Conservation (phyloP, 2,329 filamentous ascomycete genomes). For the Sclerotinia glacialis region DNA sequence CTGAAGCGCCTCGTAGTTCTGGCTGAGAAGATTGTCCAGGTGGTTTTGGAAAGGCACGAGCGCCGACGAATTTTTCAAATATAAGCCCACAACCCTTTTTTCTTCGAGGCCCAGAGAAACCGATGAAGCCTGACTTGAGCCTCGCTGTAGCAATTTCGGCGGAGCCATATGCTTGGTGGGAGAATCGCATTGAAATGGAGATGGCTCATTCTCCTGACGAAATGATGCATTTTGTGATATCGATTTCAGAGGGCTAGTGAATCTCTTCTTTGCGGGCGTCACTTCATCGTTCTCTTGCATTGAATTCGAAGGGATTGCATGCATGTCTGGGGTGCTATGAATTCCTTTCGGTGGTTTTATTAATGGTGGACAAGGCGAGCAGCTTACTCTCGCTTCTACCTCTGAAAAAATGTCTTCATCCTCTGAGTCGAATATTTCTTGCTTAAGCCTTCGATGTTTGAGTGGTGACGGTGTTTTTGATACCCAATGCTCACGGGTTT, state of each 20-base stretch:
- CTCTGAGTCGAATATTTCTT: conserved; percentile 37
- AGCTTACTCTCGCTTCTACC: conserved; percentile 25
- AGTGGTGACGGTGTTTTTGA: conserved; percentile 24
- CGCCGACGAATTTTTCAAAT: conserved; percentile 28
- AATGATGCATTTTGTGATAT: conserved; percentile 33
- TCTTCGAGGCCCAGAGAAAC: conserved; percentile 31
- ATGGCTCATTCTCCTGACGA: conserved; percentile 31
- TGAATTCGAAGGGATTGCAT: not conserved
- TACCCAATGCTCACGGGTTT: conserved; percentile 18
- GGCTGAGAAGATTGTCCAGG: conserved; percentile 26
- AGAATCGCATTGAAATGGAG: conserved; percentile 31
- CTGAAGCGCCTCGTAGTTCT: conserved; percentile 30
- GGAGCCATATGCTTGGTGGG: conserved; percentile 3
- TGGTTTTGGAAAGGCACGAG: conserved; percentile 30
- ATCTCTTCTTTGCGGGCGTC: conserved; percentile 24
- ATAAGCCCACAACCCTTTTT: conserved; percentile 32
- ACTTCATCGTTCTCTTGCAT: conserved; percentile 15
- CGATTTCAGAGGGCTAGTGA: conserved; percentile 33
- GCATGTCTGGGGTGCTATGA: conserved; percentile 6
- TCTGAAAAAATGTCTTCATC: conserved; percentile 35
- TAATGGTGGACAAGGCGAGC: conserved; percentile 24
- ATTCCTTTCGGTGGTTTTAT: conserved; percentile 27
- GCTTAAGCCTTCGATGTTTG: conserved; percentile 23
- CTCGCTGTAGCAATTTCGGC: conserved; percentile 19
- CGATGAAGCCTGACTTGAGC: conserved; percentile 30